Evolutionary conservation across 1,139 yeast genomes (phyloP).

Genomic region (Barnettozyma hawaiiensis): DNA sequence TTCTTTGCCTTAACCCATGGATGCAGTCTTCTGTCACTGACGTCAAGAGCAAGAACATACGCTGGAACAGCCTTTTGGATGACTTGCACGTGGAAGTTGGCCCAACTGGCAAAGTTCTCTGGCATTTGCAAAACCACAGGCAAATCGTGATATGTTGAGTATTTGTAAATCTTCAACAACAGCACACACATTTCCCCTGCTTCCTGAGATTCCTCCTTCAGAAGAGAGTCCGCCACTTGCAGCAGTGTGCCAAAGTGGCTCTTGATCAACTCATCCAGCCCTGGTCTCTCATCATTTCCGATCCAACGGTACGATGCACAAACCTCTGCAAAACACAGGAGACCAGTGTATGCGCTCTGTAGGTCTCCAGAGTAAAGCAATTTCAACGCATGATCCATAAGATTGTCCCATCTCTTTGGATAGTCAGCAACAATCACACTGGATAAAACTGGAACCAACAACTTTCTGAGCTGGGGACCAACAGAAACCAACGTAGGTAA

Average conservation of each 20-base stretch:
- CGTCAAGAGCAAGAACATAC: conserved; percentile 39
- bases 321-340: conserved; percentile 69
- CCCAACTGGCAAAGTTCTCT: conserved; percentile 64
- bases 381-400: conserved; percentile 53
- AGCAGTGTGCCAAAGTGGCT: conserved; percentile 68
- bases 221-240: conserved; percentile 53
- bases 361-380: conserved; percentile 52
- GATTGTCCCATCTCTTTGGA: conserved; percentile 64
- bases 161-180: conserved; percentile 74
- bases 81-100: conserved; percentile 66
- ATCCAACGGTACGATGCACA: conserved; percentile 76
- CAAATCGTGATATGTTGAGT: conserved; percentile 72
- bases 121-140: conserved; percentile 62
- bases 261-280: conserved; percentile 54
- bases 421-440: conserved; percentile 64
- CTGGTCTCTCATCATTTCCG: conserved; percentile 51
- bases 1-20: conserved; percentile 79
- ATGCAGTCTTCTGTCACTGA: conserved; percentile 40
- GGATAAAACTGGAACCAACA: conserved; percentile 64
- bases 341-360: conserved; percentile 65
- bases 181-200: conserved; percentile 76
- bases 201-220: conserved; percentile 39
- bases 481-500: conserved; percentile 37
- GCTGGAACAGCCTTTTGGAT: conserved; percentile 58
- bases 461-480: conserved; percentile 42